Evolutionary conservation across 306 rosid genomes (phyloP), one percentile per base, ranked within the genome.

Genomic region (Quercus parvula): DNA sequence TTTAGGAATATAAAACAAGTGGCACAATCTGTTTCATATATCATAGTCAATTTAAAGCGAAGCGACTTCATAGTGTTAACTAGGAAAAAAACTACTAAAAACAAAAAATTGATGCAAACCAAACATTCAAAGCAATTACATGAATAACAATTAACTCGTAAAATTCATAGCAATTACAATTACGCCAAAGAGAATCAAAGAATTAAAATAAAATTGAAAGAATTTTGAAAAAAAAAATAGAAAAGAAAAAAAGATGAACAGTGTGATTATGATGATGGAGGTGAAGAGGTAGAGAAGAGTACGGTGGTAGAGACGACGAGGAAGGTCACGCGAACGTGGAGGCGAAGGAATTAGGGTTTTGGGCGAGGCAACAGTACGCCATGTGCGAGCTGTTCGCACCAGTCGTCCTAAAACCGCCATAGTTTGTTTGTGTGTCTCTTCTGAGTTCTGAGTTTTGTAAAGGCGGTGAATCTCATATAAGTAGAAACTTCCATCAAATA

Each of bases 311-410:
- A 76, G 70, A 49, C 85, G 78, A 24, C 68, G 84, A 2, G 83
- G 71, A 75, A 68, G 1, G 72, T 9, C 70, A 31, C 44, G 85
- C 2, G 81, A 84, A 74, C 31, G 73, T 22, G 77, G 41, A 41
- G 75, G 49, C n/a, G 70, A 78, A 83, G 80, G 68, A 81, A 86
- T 71, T 84, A 84, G 91, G 92, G 88, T 89, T 91, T 83, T 85
- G 18, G 72, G 64, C 17, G 83, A 58, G 31, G 84, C 5, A 20
- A 81, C 3, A 5, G 84, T 72, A 72, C 75, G 87, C 81, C 83
- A 84, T 7, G 78, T 12, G 22, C 85, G 88, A 72, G 79, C 81
- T 35, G 88, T 61, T 24, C 82, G 82, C 14, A 77, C 81, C 1
- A 90, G 59, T 24, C 87, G 86, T 70, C 85, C 70, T 22, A 87